Conservation (phyloP, 2,329 filamentous ascomycete species). For the Massarina eburnea region DNA sequence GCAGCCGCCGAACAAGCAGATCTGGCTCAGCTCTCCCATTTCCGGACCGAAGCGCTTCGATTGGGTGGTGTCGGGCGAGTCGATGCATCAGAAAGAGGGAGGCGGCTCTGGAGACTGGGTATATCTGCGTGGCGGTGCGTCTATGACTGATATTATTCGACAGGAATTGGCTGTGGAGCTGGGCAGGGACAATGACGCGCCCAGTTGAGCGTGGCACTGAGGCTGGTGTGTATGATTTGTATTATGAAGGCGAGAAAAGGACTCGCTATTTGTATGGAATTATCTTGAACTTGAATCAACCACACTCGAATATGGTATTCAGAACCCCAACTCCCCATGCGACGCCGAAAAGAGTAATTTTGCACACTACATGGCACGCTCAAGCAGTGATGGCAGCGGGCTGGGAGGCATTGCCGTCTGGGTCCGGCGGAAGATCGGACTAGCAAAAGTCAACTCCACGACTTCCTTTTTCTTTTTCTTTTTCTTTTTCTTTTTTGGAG, state of each 20-base stretch:
- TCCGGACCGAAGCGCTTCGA: constrained; percentile 94
- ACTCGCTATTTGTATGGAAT: not conserved
- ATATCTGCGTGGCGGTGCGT: constrained; percentile 80
- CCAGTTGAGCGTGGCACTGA: constrained; percentile 20
- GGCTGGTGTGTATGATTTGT: not conserved
- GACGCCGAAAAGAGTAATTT: constrained; percentile 21
- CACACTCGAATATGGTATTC: not conserved
- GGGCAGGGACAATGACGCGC: constrained; percentile 32
- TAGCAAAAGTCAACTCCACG: constrained; percentile 14
- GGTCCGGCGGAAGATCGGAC: constrained; percentile 35
- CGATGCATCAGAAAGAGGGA: constrained; percentile 77
- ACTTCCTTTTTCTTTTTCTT: not conserved
- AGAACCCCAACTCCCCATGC: constrained; percentile 1
- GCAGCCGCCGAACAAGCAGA: constrained; percentile 94
- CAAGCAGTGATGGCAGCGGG: constrained; percentile 29
- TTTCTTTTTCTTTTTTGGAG: too few relatives aligned
- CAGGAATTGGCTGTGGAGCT: constrained; percentile 72
- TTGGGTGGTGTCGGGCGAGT: constrained; percentile 75
- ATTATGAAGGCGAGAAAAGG: not conserved
- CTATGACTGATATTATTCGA: constrained; percentile 70
- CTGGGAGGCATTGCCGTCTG: constrained; percentile 23
- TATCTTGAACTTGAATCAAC: not conserved
- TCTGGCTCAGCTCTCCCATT: constrained; percentile 91
- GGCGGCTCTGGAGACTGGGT: constrained; percentile 78
- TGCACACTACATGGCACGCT: constrained; percentile 1